Evolutionary conservation across 139 green algal species (phyloP).

Genomic region (Spirogloea muscicola): DNA sequence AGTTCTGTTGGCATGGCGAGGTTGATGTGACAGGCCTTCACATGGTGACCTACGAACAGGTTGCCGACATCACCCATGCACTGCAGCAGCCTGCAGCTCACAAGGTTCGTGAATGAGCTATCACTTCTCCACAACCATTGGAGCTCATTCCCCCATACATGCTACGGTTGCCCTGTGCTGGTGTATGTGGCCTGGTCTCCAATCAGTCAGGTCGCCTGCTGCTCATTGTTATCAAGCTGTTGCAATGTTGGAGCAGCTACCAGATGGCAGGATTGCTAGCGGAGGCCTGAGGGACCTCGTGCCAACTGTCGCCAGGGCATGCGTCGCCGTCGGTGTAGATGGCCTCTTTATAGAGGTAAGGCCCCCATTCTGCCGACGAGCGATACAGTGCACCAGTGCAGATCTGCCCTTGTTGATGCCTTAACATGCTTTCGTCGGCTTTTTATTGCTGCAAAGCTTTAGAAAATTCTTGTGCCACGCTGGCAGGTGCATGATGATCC

Average conservation of each 20-base stretch:
- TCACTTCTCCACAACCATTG: too few species aligned
- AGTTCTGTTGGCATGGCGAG: too few species aligned
- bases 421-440: neutral
- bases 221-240: too few species aligned
- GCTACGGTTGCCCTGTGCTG: too few species aligned
- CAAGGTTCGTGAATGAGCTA: too few species aligned
- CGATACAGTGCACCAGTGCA: neutral
- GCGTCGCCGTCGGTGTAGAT: constrained; percentile 63
- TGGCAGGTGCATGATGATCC: constrained; percentile 63
- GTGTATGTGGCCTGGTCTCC: too few species aligned
- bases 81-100: constrained; percentile 65
- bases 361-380: too few species aligned
- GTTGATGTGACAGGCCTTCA: too few species aligned
- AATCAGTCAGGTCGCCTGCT: too few species aligned
- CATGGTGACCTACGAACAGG: too few species aligned
- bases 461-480: neutral
- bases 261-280: constrained; percentile 59
- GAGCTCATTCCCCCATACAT: too few species aligned
- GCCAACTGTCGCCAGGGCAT: constrained; percentile 59
- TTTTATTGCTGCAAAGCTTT: neutral
- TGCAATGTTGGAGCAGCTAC: constrained; percentile 36
- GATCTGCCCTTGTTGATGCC: neutral
- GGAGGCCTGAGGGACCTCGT: constrained; percentile 67
- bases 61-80: constrained; percentile 66
- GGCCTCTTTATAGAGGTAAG: constrained; percentile 70